Percentiles rank a stretch among this genome's conserved stretches.
Evolutionary conservation across 75 land plant genomes (phyloP).

Genomic region (Isoetes taiwanensis): DNA sequence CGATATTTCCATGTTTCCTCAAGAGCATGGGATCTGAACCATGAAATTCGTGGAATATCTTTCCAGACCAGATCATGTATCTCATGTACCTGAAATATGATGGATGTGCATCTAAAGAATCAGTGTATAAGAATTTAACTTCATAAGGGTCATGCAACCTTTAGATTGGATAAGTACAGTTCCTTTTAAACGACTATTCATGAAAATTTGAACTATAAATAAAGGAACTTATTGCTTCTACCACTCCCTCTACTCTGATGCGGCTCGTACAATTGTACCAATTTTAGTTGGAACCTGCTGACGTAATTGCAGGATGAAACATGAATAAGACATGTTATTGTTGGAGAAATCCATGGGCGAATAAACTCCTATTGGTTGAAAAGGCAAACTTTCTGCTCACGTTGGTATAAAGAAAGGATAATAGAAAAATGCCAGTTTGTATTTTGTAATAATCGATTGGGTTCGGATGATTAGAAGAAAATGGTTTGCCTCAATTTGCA

Average conservation of each 20-base stretch:
- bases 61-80: conserved; percentile 79
- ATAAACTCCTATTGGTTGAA: too few relatives aligned
- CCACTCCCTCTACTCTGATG: neutral
- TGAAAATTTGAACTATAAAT: neutral
- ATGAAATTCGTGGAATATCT: conserved; percentile 70
- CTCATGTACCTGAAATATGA: conserved; percentile 56
- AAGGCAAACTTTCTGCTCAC: too few relatives aligned
- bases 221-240: neutral
- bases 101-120: neutral
- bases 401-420: too few relatives aligned
- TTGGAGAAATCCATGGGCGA: too few relatives aligned
- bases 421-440: too few relatives aligned
- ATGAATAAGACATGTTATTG: too few relatives aligned
- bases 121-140: neutral
- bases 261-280: neutral
- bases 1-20: conserved; percentile 45
- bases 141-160: neutral
- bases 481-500: too few relatives aligned
- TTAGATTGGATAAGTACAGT: neutral
- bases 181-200: neutral
- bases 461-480: too few relatives aligned
- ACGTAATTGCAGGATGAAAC: too few relatives aligned
- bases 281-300: too few relatives aligned
- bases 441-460: too few relatives aligned
- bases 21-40: conserved; percentile 69